These are phyloP conservation scores for Collybia mongolica DNA, from an alignment of 768 basidiomycete genomes.

Conservation along the genomic window DNA sequence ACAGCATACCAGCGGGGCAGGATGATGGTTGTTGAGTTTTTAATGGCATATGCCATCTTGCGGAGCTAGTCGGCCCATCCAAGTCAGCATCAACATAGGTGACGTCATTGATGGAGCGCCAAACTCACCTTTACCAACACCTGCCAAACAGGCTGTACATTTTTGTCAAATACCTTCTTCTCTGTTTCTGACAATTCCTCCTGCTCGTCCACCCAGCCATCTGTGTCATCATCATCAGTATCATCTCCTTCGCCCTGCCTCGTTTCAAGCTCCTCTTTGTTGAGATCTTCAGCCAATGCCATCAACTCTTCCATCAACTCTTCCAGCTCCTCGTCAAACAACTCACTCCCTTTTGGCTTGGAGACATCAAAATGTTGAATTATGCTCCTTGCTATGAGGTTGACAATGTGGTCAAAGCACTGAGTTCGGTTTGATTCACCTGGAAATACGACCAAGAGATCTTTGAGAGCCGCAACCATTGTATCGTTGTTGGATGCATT, in stretches of 20 bases:
- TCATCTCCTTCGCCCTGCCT: slow-evolving; percentile 4
- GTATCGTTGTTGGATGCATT: slow-evolving; percentile 34
- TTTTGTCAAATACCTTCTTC: slow-evolving; percentile 4
- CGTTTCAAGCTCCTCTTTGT: neutral
- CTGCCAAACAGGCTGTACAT: slow-evolving; percentile 14
- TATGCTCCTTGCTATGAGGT: slow-evolving; percentile 32
- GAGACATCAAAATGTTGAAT: slow-evolving; percentile 30
- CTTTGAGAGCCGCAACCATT: slow-evolving; percentile 27
- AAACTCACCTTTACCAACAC: slow-evolving; percentile 23
- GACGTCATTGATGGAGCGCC: neutral
- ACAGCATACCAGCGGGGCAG: slow-evolving; percentile 26
- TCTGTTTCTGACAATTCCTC: slow-evolving; percentile 14
- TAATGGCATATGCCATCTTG: slow-evolving; percentile 9
- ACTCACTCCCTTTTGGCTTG: slow-evolving; percentile 3
- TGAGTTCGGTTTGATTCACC: slow-evolving; percentile 20
- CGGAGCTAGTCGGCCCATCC: slow-evolving; percentile 15
- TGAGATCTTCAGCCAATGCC: neutral
- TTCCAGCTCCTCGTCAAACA: neutral
- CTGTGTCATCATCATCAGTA: slow-evolving; percentile 17
- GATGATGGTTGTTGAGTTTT: too few species aligned
- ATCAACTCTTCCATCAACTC: neutral
- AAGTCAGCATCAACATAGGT: neutral
- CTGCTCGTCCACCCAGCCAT: slow-evolving; percentile 9
- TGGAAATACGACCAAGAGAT: slow-evolving; percentile 17
- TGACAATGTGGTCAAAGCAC: slow-evolving; percentile 39